Evolutionary conservation across 2,329 filamentous ascomycete species (phyloP).

Genomic region (Phialophora tarda): DNA sequence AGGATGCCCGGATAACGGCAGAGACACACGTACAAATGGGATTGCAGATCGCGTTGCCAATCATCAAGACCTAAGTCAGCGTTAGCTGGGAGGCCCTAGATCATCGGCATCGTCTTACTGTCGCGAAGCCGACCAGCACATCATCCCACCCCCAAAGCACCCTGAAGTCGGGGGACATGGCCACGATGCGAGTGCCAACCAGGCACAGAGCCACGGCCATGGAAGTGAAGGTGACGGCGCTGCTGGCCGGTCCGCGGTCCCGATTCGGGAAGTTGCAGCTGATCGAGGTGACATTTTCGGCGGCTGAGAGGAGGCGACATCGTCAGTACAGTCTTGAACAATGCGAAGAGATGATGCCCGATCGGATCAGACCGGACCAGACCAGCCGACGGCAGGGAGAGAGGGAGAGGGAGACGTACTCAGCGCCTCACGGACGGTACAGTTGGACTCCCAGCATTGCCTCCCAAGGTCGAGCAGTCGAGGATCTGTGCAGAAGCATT

Average conservation of each 20-base stretch:
- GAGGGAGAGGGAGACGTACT: slow-evolving; percentile 2
- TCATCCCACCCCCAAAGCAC: slow-evolving; percentile 30
- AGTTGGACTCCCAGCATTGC: slow-evolving; percentile 26
- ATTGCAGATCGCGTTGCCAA: slow-evolving; percentile 27
- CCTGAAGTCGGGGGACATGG: slow-evolving; percentile 10
- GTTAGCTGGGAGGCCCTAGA: neutral
- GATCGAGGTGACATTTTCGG: slow-evolving; percentile 26
- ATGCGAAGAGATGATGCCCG: neutral
- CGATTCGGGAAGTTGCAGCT: slow-evolving; percentile 24
- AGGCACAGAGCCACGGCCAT: slow-evolving; percentile 24
- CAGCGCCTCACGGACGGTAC: slow-evolving; percentile 26
- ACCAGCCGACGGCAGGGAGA: neutral
- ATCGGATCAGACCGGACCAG: no score
- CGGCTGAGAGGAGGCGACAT: neutral
- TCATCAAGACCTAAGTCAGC: slow-evolving; percentile 21
- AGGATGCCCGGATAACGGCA: no score
- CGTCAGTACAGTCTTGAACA: slow-evolving; percentile 15
- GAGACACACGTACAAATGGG: slow-evolving; percentile 25
- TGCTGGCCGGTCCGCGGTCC: slow-evolving; percentile 19
- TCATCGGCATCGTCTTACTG: slow-evolving; percentile 9
- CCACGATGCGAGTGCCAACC: slow-evolving; percentile 19
- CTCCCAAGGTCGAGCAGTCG: slow-evolving; percentile 13
- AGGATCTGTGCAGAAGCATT: slow-evolving; percentile 26
- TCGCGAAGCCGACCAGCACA: slow-evolving; percentile 21
- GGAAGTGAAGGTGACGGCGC: slow-evolving; percentile 28